Conservation (phyloP, 164 flowering plant species). For the Taxillus chinensis region DNA sequence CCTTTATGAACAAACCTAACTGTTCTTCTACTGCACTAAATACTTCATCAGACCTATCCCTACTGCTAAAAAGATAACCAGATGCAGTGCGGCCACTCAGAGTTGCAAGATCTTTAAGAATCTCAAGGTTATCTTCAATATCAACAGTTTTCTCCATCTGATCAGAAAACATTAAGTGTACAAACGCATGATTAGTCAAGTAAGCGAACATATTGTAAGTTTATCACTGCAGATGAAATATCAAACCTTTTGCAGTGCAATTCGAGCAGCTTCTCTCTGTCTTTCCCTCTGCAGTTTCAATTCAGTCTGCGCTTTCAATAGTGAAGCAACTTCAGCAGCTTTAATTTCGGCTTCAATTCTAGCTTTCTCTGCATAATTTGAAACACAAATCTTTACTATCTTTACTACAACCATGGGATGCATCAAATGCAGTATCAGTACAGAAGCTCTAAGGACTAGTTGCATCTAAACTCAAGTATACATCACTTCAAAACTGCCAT, state of each 20-base stretch:
- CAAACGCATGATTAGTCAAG: background rate
- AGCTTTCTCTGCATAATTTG: conserved; percentile 36
- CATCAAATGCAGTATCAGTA: background rate
- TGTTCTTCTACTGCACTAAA: background rate
- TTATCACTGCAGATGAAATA: background rate
- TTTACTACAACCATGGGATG: no score
- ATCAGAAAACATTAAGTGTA: background rate
- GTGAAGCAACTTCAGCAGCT: conserved; percentile 58
- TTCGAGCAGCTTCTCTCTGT: conserved; percentile 77
- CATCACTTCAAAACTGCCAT: background rate
- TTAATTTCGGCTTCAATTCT: conserved; percentile 57
- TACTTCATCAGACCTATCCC: background rate
- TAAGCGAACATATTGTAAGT: background rate
- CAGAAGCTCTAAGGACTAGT: background rate
- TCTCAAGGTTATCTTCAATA: conserved; percentile 30
- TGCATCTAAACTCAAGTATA: background rate
- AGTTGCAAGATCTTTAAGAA: conserved; percentile 45
- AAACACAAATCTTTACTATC: background rate
- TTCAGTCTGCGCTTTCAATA: conserved; percentile 36
- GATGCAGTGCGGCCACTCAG: conserved; percentile 4
- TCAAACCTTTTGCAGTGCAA: conserved; percentile 52
- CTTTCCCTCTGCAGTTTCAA: conserved; percentile 39
- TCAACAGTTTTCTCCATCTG: conserved; percentile 40
- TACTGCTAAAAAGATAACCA: background rate
- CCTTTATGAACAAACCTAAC: conserved; percentile 2